Base-by-base conservation (phyloP, 2,329 filamentous ascomycete genomes). In the Colletotrichum chrysophilum region DNA sequence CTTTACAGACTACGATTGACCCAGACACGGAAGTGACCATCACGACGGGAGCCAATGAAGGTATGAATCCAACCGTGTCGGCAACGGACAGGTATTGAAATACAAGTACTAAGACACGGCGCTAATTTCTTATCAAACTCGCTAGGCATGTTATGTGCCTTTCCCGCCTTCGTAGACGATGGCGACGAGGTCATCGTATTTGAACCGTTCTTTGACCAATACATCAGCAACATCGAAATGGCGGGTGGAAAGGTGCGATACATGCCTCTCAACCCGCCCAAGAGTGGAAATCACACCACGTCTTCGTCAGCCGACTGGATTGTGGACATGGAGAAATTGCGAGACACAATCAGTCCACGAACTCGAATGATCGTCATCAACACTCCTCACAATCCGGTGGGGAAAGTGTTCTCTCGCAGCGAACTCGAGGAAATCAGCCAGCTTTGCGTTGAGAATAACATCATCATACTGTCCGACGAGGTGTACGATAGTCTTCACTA, bases 141-240 rank as follows among this genome's bases (percentile, higher is more conserved):
- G 36, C 3, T 72, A 91, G 91, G 95, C 81, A 98, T 98, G 95
- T 89, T 99, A 78, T 96, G 95, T 82, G 97, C 96, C 0, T 98
- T 99, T 82, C 98, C 99, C 97, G 97, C 91, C 4, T 99, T 99
- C 80, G 93, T 99, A 74, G 97, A 99, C 85, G 91, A 91, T 2
- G 97, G 95, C 14, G 97, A 99, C 82, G 97, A 99, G 85, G 97
- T 98, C 78, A 98, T 99, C 79, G 91, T 99, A 72, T 98, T 99
- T 83, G 97, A 99, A 87, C 97, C 97, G 12, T 99, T 98, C 87
- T 99, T 98, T 83, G 97, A 99, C 86, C 97, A 99, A 79, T 98
- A 98, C 84, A 98, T 99, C 79, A 96, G 94, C 88, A 99, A 99
- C 86, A 98, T 99, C 78, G 95, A 98, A 85, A 98, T 99, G 96